These are phyloP conservation scores for Lantana camara DNA, from an alignment of 257 asterid species.

Conservation along the genomic window DNA sequence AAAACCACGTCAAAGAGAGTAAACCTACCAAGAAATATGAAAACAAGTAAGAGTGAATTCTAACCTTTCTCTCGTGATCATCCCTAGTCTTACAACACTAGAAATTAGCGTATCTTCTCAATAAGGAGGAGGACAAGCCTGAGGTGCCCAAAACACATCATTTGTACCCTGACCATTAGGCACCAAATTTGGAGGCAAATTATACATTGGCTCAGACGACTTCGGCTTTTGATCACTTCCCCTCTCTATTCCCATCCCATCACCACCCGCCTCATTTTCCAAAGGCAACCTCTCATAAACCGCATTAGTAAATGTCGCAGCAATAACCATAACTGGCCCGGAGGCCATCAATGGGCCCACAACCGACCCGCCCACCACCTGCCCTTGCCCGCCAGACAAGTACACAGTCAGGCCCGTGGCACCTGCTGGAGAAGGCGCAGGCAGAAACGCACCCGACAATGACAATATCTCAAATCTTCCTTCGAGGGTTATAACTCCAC, in stretches of 20 bases:
- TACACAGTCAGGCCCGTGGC: constrained; percentile 64
- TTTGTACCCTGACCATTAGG: constrained; percentile 53
- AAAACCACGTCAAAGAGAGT: background rate
- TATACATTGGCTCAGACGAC: constrained; percentile 36
- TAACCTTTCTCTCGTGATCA: background rate
- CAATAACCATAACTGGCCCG: constrained; percentile 71
- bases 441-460: constrained; percentile 66
- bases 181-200: constrained; percentile 46
- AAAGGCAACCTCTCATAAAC: constrained; percentile 69
- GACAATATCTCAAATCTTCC: constrained; percentile 71
- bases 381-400: constrained; percentile 77
- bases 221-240: constrained; percentile 27
- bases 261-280: constrained; percentile 42
- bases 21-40: constrained; percentile 14
- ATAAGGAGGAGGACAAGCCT: constrained; percentile 51
- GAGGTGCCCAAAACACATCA: constrained; percentile 63
- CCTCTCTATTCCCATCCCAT: constrained; percentile 38
- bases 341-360: constrained; percentile 58
- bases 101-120: constrained; percentile 29
- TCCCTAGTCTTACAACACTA: constrained; percentile 8
- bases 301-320: constrained; percentile 66
- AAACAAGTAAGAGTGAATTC: constrained; percentile 4
- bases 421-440: constrained; percentile 55
- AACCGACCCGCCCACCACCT: constrained; percentile 72
- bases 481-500: constrained; percentile 50